Percentiles rank a stretch among this genome's conserved stretches.
Conservation (phyloP, 1,139 yeast genomes). For the Zygoascus sp. region DNA sequence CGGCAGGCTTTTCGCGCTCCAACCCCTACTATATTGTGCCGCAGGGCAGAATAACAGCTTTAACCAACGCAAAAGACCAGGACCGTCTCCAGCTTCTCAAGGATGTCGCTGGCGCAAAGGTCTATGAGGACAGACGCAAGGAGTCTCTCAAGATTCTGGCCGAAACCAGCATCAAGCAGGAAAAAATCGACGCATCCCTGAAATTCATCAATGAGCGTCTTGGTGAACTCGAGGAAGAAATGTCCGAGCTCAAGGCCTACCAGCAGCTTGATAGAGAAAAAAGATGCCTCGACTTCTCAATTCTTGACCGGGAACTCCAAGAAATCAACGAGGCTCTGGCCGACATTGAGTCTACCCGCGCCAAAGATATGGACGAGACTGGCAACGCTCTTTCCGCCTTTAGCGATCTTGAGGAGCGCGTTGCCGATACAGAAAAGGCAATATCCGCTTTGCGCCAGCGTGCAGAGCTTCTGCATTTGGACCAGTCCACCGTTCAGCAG, state of each 20-base stretch:
- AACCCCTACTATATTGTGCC: slow-evolving; percentile 97
- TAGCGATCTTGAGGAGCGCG: slow-evolving; percentile 40
- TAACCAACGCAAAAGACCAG: slow-evolving; percentile 83
- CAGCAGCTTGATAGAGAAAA: slow-evolving; percentile 65
- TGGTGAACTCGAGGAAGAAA: slow-evolving; percentile 75
- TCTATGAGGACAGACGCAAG: slow-evolving; percentile 74
- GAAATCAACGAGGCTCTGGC: slow-evolving; percentile 14
- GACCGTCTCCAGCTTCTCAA: slow-evolving; percentile 76
- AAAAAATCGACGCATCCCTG: slow-evolving; percentile 71
- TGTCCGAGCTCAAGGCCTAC: slow-evolving; percentile 64
- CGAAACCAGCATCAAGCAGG: slow-evolving; percentile 63
- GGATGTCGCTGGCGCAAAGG: slow-evolving; percentile 93
- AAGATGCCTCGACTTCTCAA: slow-evolving; percentile 68
- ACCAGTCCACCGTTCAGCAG: slow-evolving; percentile 45
- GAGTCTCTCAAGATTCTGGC: slow-evolving; percentile 80
- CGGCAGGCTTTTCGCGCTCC: slow-evolving; percentile 87
- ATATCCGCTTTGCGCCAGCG: slow-evolving; percentile 43
- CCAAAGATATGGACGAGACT: slow-evolving; percentile 10
- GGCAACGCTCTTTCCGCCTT: slow-evolving; percentile 13
- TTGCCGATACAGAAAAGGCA: slow-evolving; percentile 48
- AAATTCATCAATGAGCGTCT: slow-evolving; percentile 66
- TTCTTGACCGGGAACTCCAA: slow-evolving; percentile 70
- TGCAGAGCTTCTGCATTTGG: slow-evolving; percentile 37
- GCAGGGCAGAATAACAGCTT: slow-evolving; percentile 76
- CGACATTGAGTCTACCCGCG: slow-evolving; percentile 12